Conservation (phyloP, 192 early-diverging fungal species). For the Pilobolus umbonatus region DNA sequence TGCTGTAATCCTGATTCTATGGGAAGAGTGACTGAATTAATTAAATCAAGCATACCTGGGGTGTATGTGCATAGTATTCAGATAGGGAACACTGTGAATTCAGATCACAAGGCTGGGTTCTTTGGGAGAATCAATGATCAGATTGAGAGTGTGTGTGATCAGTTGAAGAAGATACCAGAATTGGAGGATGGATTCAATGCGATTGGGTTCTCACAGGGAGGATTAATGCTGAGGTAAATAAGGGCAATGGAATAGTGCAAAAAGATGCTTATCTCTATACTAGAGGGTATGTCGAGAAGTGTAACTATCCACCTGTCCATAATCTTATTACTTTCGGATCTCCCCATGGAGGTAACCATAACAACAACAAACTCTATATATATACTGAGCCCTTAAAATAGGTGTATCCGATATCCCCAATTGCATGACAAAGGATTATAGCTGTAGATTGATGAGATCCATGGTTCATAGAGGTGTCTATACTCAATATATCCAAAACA, state of each 20-base stretch:
- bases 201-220: constrained; percentile 83
- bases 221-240: constrained; percentile 26
- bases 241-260: not conserved
- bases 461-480: constrained; percentile 82
- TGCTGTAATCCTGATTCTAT: constrained; percentile 63
- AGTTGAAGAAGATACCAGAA: constrained; percentile 52
- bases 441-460: constrained; percentile 72
- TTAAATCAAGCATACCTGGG: constrained; percentile 48
- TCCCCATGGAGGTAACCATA: constrained; percentile 62
- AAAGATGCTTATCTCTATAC: constrained; percentile 32
- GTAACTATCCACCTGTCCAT: constrained; percentile 66
- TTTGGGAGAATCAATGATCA: constrained; percentile 84
- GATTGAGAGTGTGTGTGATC: constrained; percentile 44
- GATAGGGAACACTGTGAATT: constrained; percentile 58
- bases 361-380: constrained; percentile 3
- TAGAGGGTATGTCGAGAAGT: constrained; percentile 80
- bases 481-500: constrained; percentile 73
- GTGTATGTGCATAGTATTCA: constrained; percentile 74
- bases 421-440: constrained; percentile 52
- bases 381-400: not conserved
- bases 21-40: constrained; percentile 26
- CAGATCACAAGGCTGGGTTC: constrained; percentile 78
- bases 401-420: constrained; percentile 77
- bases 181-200: constrained; percentile 80
- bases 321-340: constrained; percentile 86